Evolutionary conservation across 495 filamentous ascomycete species (phyloP).

Genomic region (Glonium stellatum): DNA sequence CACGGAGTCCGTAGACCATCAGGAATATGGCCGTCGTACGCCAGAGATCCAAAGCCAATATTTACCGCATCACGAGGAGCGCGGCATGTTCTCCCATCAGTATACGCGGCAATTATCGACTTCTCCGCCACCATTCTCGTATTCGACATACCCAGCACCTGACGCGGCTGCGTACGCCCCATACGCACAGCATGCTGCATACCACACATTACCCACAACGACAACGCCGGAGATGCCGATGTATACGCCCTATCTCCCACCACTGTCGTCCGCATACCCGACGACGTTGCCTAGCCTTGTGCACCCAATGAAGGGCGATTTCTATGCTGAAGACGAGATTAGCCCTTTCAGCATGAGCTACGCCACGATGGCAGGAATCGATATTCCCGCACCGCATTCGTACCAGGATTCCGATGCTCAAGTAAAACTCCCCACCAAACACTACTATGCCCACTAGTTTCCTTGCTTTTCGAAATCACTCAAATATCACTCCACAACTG

Average conservation of each 20-base stretch:
- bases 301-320: conserved; percentile 57
- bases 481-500: conserved; percentile 9
- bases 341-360: conserved; percentile 72
- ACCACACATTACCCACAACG: conserved; percentile 53
- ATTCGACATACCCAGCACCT: conserved; percentile 59
- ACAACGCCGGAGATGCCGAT: conserved; percentile 48
- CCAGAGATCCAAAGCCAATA: conserved; percentile 33
- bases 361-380: conserved; percentile 66
- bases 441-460: conserved; percentile 32
- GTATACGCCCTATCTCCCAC: conserved; percentile 58
- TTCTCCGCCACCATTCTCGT: conserved; percentile 65
- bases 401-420: conserved; percentile 62
- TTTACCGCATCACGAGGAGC: conserved; percentile 35
- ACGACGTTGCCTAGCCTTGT: conserved; percentile 62
- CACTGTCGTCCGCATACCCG: conserved; percentile 48
- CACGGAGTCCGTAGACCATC: conserved; percentile 31
- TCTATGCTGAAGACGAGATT: conserved; percentile 58
- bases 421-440: conserved; percentile 50
- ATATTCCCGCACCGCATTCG: conserved; percentile 53
- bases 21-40: conserved; percentile 25
- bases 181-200: conserved; percentile 55
- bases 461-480: conserved; percentile 9
- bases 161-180: conserved; percentile 59
- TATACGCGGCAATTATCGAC: conserved; percentile 64
- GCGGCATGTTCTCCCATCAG: conserved; percentile 56